phyloP scores from a whole-genome alignment of 805 yeast species.

The Saccharomycopsis fibuligera region DNA sequence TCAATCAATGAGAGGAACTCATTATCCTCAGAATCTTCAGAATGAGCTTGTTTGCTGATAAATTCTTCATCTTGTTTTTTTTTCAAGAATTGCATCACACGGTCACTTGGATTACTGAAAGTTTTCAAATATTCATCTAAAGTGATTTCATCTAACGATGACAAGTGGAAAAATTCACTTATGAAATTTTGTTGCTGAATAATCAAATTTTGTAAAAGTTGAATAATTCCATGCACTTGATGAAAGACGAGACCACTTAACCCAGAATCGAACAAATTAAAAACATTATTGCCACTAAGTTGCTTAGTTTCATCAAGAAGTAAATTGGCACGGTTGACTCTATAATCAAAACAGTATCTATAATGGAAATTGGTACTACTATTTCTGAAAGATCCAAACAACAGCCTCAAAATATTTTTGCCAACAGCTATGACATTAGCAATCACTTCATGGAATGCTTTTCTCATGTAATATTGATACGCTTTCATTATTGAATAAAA shows the following conservation, averaged over 20 bases:
- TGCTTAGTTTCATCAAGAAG: slow-evolving; percentile 1
- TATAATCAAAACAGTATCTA: slow-evolving; percentile 15
- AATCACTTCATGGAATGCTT: slow-evolving; percentile 27
- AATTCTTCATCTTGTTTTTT: background rate
- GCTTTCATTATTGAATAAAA: slow-evolving; percentile 37
- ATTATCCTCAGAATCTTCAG: slow-evolving; percentile 29
- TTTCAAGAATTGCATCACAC: slow-evolving; percentile 20
- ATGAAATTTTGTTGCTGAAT: slow-evolving; percentile 44
- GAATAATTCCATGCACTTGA: slow-evolving; percentile 12
- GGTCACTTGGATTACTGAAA: slow-evolving; percentile 23
- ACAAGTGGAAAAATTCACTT: slow-evolving; percentile 39
- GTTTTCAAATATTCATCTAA: slow-evolving; percentile 39
- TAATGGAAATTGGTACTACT: slow-evolving; percentile 9
- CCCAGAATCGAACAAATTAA: slow-evolving; percentile 12
- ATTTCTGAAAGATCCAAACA: slow-evolving; percentile 21
- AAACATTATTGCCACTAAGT: slow-evolving; percentile 4
- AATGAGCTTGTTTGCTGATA: slow-evolving; percentile 10
- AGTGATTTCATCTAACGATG: slow-evolving; percentile 31
- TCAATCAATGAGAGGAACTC: slow-evolving; percentile 28
- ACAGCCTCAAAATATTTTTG: slow-evolving; percentile 9
- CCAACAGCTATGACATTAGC: slow-evolving; percentile 20
- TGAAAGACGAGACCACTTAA: slow-evolving; percentile 12
- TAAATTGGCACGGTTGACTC: slow-evolving; percentile 6
- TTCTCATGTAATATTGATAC: slow-evolving; percentile 32
- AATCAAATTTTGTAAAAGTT: slow-evolving; percentile 24